phyloP scores from a whole-genome alignment of 495 filamentous ascomycete species.

The Schizothecium vesticola region DNA sequence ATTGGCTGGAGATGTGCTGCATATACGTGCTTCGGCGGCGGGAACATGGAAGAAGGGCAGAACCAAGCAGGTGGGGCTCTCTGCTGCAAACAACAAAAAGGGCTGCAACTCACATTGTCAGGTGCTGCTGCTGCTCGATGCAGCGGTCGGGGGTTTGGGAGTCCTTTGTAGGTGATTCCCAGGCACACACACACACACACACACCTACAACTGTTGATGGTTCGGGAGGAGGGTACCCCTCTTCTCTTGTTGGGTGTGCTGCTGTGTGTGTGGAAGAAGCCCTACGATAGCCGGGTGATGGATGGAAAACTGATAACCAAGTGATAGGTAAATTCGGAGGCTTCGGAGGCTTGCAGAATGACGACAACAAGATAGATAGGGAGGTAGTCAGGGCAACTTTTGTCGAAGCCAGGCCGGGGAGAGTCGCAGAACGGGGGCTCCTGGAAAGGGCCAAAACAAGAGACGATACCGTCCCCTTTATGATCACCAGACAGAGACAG shows the following conservation, averaged over 20 bases:
- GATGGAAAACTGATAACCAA: background rate
- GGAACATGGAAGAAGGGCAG: background rate
- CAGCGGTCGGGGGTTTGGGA: background rate
- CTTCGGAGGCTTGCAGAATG: background rate
- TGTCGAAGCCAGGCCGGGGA: background rate
- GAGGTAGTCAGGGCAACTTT: background rate
- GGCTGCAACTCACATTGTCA: constrained; percentile 6
- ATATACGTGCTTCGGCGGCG: constrained; percentile 10
- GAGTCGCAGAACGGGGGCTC: background rate
- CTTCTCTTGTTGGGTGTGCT: background rate
- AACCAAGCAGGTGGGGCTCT: background rate
- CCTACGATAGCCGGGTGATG: background rate
- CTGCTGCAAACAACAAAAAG: background rate
- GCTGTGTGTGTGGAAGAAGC: background rate
- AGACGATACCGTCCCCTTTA: constrained; percentile 1
- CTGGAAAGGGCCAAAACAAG: constrained; percentile 4
- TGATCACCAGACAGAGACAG: constrained; percentile 5
- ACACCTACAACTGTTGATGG: no score
- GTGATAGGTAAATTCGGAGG: background rate
- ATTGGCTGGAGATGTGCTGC: constrained; percentile 11
- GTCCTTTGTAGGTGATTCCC: background rate
- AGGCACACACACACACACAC: constrained; percentile 1
- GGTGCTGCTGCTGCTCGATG: background rate
- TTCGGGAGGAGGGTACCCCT: background rate
- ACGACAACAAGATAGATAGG: background rate